Base-by-base conservation (phyloP, 2,329 filamentous ascomycete species). In the Fusarium piperis region DNA sequence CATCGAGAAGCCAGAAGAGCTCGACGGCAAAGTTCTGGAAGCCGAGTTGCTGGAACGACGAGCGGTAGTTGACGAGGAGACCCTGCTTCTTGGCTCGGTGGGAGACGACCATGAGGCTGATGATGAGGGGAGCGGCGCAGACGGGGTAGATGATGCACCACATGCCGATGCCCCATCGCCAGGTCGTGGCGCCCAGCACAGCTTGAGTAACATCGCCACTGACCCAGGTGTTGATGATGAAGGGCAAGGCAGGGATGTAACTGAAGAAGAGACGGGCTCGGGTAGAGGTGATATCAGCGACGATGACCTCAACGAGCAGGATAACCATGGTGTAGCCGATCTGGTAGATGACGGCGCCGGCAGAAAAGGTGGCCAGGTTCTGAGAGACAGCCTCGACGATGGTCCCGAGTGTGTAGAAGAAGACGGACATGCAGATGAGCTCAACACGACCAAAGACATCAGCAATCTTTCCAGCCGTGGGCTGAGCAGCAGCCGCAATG, bases 131-230 rank as follows among this genome's bases (percentile, higher is more conserved):
- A 11, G 90, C 70, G 4, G 87, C 81, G 76, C 86, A 88, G 23
- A 87, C 84, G 4, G 89, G 85, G 77, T 89, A 91, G 66, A 91
- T 90, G 77, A 91, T 88, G 68, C 82, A 83, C 83, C 87, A 92
- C 89, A 91, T 91, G 72, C 88, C 89, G 33, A 90, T 85, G 33
- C 89, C 90, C 89, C 89, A 91, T 65, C 84, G 79, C 90, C 90
- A 92, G 9, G 80, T 84, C 0, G 86, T 88, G 15, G 66, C 72
- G 0, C 64, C 74, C 2, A 90, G 78, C 2, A 90, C 87, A 0
- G 85, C 81, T 4, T 74, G 64, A 4, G 87, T 83, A 46, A 92
- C 79, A 72, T 91, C 83, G 28, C 90, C 90, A 68, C 86, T 87
- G 5, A 91, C 84, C 90, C 90, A 92, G 2, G 90, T 89, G 79